A percentile compares a stretch with the other conserved stretches of the same genome.
phyloP scores from a whole-genome alignment of 305 asterid genomes.

The Solanum hybrid region DNA sequence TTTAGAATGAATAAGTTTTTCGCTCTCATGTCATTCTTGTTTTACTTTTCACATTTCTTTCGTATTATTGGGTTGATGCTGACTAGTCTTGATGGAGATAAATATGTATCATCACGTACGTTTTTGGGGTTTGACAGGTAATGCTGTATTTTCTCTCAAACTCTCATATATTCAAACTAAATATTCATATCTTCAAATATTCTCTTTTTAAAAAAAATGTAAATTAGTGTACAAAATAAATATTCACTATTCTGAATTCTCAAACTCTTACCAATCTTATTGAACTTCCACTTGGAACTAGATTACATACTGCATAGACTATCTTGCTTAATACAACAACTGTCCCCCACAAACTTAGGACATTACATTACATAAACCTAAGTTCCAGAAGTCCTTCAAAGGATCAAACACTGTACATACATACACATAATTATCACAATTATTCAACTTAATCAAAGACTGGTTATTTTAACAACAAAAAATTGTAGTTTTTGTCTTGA shows the following conservation, averaged over 20 bases:
- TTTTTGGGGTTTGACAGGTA: background rate
- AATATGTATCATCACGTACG: background rate
- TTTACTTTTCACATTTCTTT: background rate
- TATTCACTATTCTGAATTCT: background rate
- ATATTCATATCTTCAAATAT: background rate
- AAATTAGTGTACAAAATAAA: background rate
- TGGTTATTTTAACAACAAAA: background rate
- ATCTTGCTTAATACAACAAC: background rate
- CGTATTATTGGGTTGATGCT: background rate
- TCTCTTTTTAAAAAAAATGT: background rate
- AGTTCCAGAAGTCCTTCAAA: background rate
- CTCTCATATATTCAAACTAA: background rate
- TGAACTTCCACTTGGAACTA: background rate
- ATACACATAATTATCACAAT: background rate
- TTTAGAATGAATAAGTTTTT: no score
- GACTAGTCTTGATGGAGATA: background rate
- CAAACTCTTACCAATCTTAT: background rate
- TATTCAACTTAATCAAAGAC: no score
- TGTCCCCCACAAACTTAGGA: background rate
- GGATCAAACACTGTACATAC: constrained; percentile 8
- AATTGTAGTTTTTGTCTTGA: background rate
- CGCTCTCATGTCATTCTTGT: background rate
- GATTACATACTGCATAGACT: background rate
- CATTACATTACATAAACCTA: background rate
- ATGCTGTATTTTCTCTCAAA: background rate